Evolutionary conservation across 345 rosid species (phyloP), one percentile per base, ranked within the genome.

Genomic region (Conringia planisiliqua): DNA sequence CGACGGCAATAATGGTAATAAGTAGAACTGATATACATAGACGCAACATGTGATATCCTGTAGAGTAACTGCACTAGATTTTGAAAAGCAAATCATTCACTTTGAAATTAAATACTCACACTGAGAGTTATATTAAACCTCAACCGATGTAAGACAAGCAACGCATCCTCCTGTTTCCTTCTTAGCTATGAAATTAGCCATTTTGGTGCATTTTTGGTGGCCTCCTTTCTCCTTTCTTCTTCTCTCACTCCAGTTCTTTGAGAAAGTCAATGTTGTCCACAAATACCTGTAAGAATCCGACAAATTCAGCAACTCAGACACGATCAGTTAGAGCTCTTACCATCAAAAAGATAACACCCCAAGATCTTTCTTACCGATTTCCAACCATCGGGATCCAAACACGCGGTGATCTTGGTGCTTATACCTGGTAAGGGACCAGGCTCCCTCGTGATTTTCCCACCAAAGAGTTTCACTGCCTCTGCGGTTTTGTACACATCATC

Each of bases 371-470:
- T 71, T 87, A 95, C 99, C 90, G 99, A 57, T 76, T 95, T 95
- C 99, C 99, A 95, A 69, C 98, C 98, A 60, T 95, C 98, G 16
- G 99, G 96, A 83, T 95, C 98, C 78, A 95, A 81, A 86, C 97
- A 95, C 14, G 97, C 97, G 13, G 96, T 92, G 70, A 95, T 95
- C 86, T 92, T 95, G 57, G 98, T 95, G 79, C 73, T 90, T 77
- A 92, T 90, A 60, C 98, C 98, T 74, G 97, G 99, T 71, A 92
- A 84, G 0, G 99, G 99, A 69, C 99, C 99, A 66, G 99, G 97
- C 66, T 95, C 92, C 69, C 96, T 85, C 4, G 91, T 92, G 66
- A 95, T 66, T 84, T 92, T 95, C 39, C 99, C 99, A 10, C 99
- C 97, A 78, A 67, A 84, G 40, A 86, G 77, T 80, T 90, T 89